These are phyloP conservation scores for Coemansia sp. DNA, from an alignment of 192 early-diverging fungal genomes.

Conservation along the genomic window DNA sequence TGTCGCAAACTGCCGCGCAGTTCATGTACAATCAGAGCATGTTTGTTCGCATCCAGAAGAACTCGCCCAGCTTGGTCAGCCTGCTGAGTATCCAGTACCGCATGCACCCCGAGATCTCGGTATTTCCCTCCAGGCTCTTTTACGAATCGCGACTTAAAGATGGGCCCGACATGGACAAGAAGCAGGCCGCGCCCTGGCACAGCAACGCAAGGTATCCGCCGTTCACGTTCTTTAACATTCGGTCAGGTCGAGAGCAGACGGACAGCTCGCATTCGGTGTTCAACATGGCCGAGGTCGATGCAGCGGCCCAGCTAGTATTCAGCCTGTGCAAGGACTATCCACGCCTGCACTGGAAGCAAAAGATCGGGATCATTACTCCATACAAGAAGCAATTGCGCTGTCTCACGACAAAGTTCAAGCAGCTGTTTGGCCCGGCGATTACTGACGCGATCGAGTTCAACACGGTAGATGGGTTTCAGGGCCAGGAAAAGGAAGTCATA, in stretches of 20 bases:
- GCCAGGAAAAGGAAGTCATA: constrained; percentile 96
- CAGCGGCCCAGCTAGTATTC: constrained; percentile 73
- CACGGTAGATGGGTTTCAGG: constrained; percentile 98
- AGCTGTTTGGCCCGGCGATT: constrained; percentile 64
- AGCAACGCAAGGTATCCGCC: constrained; percentile 60
- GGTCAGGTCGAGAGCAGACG: constrained; percentile 65
- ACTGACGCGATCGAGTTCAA: constrained; percentile 86
- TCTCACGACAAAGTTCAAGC: constrained; percentile 67
- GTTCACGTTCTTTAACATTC: constrained; percentile 78
- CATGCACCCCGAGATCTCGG: constrained; percentile 93
- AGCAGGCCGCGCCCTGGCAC: constrained; percentile 79
- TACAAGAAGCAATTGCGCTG: constrained; percentile 86
- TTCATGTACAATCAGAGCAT: constrained; percentile 85
- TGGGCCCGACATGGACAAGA: constrained; percentile 67
- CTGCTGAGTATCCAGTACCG: constrained; percentile 95
- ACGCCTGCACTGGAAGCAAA: constrained; percentile 63
- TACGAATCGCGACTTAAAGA: constrained; percentile 79
- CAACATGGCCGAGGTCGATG: constrained; percentile 79
- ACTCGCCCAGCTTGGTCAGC: constrained; percentile 65
- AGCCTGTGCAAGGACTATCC: constrained; percentile 64
- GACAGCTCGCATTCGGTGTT: constrained; percentile 70
- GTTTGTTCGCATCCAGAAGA: constrained; percentile 85
- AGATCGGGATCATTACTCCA: constrained; percentile 89
- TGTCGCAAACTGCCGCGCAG: constrained; percentile 69
- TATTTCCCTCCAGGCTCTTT: constrained; percentile 78